Evolutionary conservation across 2,329 filamentous ascomycete genomes (phyloP), one percentile per base, ranked within the genome.

Genomic region (Sarocladiaceae sp.): DNA sequence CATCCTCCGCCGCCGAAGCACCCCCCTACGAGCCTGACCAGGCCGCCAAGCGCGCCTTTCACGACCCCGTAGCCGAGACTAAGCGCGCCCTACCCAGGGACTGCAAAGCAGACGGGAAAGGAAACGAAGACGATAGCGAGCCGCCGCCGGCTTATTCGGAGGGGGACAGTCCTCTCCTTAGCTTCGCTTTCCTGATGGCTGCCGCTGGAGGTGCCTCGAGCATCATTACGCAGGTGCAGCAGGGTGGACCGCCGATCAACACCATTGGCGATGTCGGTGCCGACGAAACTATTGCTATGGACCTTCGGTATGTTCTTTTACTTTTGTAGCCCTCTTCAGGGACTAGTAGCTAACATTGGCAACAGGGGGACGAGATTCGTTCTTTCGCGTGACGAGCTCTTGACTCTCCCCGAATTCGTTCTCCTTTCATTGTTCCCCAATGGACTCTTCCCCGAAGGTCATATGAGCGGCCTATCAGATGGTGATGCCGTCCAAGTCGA

Each of bases 181-280:
- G 88, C 47, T 98, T 98, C 61, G 83, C 85, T 57, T 98, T 94
- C 79, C 80, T 95, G 64, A 98, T 98, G 93, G 90, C 93, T 69
- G 87, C 89, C 64, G 90, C 91, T 69, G 91, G 91, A 75, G 91
- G 90, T 71, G 87, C 90, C 57, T 85, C 90, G 72, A 97, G 93
- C 79, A 95, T 98, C 63, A 95, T 98, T 70, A 98, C 93, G 68
- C 93, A 98, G 72, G 93, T 98, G 57, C 90, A 95, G 63, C 93
- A 98, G 68, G 85, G 85, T 53, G 90, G 85, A 42, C 86, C 89
- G 57, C 86, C 90, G 29, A 81, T 96, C 55, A 95, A 93, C 66
- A 85, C 88, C 45, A 74, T 97, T 49, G 88, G 87, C 85, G 82
- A 88, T 82, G 83, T 86, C 51, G 84, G 83, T 50, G 83, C 85